Percentiles rank a stretch among this genome's conserved stretches.
Conservation (phyloP, 805 yeast genomes). For the Barnettozyma californica region DNA sequence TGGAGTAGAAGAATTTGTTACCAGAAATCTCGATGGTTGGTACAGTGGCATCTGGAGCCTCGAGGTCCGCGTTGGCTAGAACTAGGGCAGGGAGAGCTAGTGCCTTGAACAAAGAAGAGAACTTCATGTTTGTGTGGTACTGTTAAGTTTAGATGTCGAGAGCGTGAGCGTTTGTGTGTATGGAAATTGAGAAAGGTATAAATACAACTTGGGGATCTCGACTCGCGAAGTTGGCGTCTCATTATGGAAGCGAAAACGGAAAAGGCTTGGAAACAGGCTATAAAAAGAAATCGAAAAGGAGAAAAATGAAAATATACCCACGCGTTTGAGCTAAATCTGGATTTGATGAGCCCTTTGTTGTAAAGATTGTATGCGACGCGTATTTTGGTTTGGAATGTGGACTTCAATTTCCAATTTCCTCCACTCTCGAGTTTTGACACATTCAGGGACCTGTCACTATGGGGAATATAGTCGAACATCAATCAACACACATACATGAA, state of each 20-base stretch:
- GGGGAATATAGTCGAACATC: no score
- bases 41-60: slow-evolving; percentile 27
- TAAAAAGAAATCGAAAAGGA: neutral
- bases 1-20: slow-evolving; percentile 63
- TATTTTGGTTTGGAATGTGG: no score
- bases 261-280: neutral
- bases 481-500: no score
- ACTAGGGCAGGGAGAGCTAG: slow-evolving; percentile 4
- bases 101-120: slow-evolving; percentile 2
- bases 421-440: no score
- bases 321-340: no score
- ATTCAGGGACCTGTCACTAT: no score
- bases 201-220: neutral
- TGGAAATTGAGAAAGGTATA: neutral
- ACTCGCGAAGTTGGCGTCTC: neutral
- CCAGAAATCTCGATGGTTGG: slow-evolving; percentile 57
- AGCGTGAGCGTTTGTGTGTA: neutral
- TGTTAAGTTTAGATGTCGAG: no score
- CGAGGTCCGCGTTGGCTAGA: slow-evolving; percentile 20
- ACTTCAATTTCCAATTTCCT: no score
- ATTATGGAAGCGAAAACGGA: neutral
- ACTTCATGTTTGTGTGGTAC: slow-evolving; percentile 9
- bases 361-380: no score
- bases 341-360: no score
- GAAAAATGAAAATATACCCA: neutral